Conservation (phyloP, 768 basidiomycete genomes). For the Lactifluus rugatus region DNA sequence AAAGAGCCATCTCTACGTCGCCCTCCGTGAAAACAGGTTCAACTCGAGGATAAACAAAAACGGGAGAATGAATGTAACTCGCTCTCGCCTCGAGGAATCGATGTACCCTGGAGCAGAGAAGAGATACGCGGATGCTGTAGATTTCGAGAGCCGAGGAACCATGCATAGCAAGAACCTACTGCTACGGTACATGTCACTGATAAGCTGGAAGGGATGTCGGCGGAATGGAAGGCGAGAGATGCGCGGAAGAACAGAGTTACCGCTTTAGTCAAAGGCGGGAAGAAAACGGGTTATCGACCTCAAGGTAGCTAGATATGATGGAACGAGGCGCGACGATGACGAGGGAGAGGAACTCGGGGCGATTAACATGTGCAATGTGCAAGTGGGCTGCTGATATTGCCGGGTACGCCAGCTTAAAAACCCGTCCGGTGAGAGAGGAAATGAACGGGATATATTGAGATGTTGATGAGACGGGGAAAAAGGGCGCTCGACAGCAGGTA, state of each 20-base stretch:
- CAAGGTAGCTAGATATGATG: neutral
- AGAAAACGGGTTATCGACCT: constrained; percentile 10
- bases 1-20: neutral
- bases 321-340: neutral
- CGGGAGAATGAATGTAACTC: neutral
- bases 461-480: neutral
- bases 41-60: neutral
- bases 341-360: neutral
- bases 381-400: neutral
- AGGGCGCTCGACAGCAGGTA: neutral
- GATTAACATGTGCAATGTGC: neutral
- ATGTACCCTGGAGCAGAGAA: neutral
- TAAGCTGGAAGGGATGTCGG: constrained; percentile 6
- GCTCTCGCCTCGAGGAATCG: neutral
- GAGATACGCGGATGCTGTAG: neutral
- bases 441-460: neutral
- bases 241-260: constrained; percentile 1
- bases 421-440: neutral
- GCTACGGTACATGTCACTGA: neutral
- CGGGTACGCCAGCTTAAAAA: neutral
- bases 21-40: neutral
- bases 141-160: constrained; percentile 11
- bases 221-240: constrained; percentile 5
- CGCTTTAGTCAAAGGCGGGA: constrained; percentile 3
- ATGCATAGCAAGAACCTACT: neutral